Evolutionary conservation across 768 basidiomycete genomes (phyloP).

Genomic region (Sistotremastrum suecicum): DNA sequence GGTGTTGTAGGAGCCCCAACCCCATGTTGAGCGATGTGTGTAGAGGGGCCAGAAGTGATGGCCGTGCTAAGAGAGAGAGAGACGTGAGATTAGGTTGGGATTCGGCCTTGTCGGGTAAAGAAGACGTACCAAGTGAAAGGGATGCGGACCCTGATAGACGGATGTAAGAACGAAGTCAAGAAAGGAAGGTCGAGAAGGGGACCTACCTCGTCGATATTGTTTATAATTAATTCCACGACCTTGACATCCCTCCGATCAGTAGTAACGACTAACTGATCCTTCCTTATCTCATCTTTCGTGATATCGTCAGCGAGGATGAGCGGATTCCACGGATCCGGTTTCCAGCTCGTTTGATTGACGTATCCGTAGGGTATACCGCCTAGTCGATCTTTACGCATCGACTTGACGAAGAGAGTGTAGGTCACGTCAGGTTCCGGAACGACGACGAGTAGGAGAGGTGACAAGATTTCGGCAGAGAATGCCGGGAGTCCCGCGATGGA

Average conservation of each 20-base stretch:
- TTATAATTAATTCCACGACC: conserved; percentile 7
- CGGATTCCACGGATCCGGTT: not conserved
- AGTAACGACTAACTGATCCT: conserved; percentile 1
- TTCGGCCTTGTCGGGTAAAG: not conserved
- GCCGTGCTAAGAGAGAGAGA: conserved; percentile 4
- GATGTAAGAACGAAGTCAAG: too few species aligned
- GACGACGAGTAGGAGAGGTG: not conserved
- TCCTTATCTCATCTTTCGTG: not conserved
- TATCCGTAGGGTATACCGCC: conserved; percentile 5
- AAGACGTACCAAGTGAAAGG: conserved; percentile 5
- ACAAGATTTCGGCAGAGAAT: not conserved
- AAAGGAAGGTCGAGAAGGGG: too few species aligned
- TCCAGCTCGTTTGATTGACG: conserved; percentile 6
- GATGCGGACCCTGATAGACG: conserved; percentile 2
- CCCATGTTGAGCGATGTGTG: conserved; percentile 1
- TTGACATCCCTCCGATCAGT: conserved; percentile 3
- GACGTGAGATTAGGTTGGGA: not conserved
- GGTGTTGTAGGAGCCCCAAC: conserved; percentile 6
- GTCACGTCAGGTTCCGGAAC: conserved; percentile 3
- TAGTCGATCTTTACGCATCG: conserved; percentile 2
- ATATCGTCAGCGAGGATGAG: not conserved
- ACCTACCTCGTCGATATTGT: conserved; percentile 3
- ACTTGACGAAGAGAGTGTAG: conserved; percentile 3
- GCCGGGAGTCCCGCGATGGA: not conserved
- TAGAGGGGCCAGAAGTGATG: conserved; percentile 8